Percentiles rank a stretch among this genome's conserved stretches.
These are phyloP conservation scores for Salvia hispanica DNA, from an alignment of 257 asterid genomes.

Conservation along the genomic window DNA sequence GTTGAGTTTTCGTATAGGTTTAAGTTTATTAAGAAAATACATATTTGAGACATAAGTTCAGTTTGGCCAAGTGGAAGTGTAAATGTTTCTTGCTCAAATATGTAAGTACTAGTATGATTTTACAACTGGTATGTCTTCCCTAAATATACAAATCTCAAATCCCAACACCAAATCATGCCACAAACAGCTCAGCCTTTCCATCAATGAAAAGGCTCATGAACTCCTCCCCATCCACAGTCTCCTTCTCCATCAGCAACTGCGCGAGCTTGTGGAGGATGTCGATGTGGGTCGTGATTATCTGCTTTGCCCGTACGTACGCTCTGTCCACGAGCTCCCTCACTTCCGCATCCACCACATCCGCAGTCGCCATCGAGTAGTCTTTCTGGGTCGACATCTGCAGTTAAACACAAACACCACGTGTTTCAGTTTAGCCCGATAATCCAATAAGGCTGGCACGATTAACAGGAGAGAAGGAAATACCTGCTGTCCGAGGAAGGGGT, in stretches of 20 bases:
- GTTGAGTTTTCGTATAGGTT: too few relatives aligned
- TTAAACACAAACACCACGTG: not conserved
- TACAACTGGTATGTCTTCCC: not conserved
- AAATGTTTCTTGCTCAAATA: not conserved
- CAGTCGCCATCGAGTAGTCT: slow-evolving; percentile 99
- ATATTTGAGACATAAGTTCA: not conserved
- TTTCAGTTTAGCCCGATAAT: not conserved
- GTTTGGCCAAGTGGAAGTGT: not conserved
- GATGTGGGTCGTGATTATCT: slow-evolving; percentile 61
- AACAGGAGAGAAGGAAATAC: slow-evolving; percentile 31
- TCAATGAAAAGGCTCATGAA: slow-evolving; percentile 98
- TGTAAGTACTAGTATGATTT: not conserved
- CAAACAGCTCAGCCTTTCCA: slow-evolving; percentile 81
- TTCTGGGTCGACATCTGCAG: slow-evolving; percentile 66
- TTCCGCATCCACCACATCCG: slow-evolving; percentile 87
- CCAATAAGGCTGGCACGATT: too few relatives aligned
- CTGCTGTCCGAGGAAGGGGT: slow-evolving; percentile 96
- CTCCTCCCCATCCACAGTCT: slow-evolving; percentile 97
- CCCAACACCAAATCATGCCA: slow-evolving; percentile 43
- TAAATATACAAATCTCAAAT: slow-evolving; percentile 16
- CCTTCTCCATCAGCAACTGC: slow-evolving; percentile 80
- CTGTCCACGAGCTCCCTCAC: slow-evolving; percentile 82
- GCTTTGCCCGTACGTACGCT: slow-evolving; percentile 74
- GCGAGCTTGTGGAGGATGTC: slow-evolving; percentile 96
- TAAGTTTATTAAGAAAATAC: too few relatives aligned